Evolutionary conservation across 1,139 yeast genomes (phyloP).

Genomic region (Debaryomyces singareniensis): DNA sequence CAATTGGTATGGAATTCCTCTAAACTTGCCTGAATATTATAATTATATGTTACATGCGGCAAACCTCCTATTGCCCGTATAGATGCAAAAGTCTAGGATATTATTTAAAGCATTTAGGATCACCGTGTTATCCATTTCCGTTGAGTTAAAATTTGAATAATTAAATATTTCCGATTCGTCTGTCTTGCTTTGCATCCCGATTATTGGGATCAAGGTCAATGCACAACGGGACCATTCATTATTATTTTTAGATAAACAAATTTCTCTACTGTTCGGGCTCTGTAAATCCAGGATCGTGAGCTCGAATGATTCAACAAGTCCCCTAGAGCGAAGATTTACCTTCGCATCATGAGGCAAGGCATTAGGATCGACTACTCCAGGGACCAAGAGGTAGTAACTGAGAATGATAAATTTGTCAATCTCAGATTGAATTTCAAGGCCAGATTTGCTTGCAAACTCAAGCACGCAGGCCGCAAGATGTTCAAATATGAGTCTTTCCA

Average conservation of each 20-base stretch:
- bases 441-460: slow-evolving; percentile 7
- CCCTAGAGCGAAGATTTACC: slow-evolving; percentile 20
- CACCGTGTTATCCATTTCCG: slow-evolving; percentile 10
- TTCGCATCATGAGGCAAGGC: slow-evolving; percentile 13
- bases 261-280: slow-evolving; percentile 8
- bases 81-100: slow-evolving; percentile 23
- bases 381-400: slow-evolving; percentile 11
- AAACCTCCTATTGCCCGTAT: slow-evolving; percentile 15
- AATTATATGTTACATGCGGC: slow-evolving; percentile 1
- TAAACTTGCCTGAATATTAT: slow-evolving; percentile 1
- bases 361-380: slow-evolving; percentile 6
- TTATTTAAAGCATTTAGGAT: slow-evolving; percentile 10
- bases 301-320: slow-evolving; percentile 22
- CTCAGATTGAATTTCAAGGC: slow-evolving; percentile 7
- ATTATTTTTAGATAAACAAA: slow-evolving; percentile 21
- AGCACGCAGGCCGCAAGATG: slow-evolving; percentile 16
- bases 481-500: slow-evolving; percentile 11
- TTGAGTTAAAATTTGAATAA: slow-evolving; percentile 16
- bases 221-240: slow-evolving; percentile 37
- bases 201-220: slow-evolving; percentile 30
- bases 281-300: slow-evolving; percentile 9
- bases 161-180: slow-evolving; percentile 30
- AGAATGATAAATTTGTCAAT: slow-evolving; percentile 24
- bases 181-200: slow-evolving; percentile 25
- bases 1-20: slow-evolving; percentile 25